These are phyloP conservation scores for Aspergillus sojae DNA, from an alignment of 2,329 filamentous ascomycete species.

Conservation along the genomic window DNA sequence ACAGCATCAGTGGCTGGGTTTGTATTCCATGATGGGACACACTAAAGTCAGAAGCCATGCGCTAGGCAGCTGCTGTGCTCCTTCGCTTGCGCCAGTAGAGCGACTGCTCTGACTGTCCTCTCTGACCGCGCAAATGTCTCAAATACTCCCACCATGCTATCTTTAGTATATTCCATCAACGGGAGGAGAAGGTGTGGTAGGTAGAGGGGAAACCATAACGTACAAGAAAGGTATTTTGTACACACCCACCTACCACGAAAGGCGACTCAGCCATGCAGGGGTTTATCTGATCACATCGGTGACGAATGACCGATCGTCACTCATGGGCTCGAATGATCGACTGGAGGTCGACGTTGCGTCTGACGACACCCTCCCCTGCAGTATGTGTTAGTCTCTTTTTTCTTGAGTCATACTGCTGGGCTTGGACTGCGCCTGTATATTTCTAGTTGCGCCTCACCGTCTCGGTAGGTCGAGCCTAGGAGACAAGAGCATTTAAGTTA, in stretches of 20 bases:
- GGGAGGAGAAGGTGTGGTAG: background rate
- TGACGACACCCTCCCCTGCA: conserved; percentile 7
- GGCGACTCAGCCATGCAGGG: conserved; percentile 3
- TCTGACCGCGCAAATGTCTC: background rate
- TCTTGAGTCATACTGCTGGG: conserved; percentile 5
- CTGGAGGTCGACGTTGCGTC: conserved; percentile 9
- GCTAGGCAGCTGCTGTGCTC: background rate
- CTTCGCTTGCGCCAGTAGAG: background rate
- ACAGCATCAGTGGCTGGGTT: background rate
- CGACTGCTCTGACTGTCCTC: background rate
- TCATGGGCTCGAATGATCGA: conserved; percentile 11
- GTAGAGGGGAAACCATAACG: background rate
- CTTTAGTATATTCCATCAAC: background rate
- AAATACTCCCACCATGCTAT: background rate
- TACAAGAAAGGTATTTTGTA: background rate
- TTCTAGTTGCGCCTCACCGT: conserved; percentile 4
- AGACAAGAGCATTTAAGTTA: background rate
- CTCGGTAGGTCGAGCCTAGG: conserved; percentile 7
- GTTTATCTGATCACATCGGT: background rate
- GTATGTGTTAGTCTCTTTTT: background rate
- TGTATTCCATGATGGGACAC: background rate
- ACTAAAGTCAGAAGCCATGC: background rate
- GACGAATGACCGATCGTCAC: conserved; percentile 11
- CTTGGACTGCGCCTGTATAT: conserved; percentile 5
- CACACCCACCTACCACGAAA: background rate